Percentiles rank a stretch among this genome's conserved stretches.
phyloP scores from a whole-genome alignment of 768 basidiomycete genomes.

The Podaxis pistillaris region DNA sequence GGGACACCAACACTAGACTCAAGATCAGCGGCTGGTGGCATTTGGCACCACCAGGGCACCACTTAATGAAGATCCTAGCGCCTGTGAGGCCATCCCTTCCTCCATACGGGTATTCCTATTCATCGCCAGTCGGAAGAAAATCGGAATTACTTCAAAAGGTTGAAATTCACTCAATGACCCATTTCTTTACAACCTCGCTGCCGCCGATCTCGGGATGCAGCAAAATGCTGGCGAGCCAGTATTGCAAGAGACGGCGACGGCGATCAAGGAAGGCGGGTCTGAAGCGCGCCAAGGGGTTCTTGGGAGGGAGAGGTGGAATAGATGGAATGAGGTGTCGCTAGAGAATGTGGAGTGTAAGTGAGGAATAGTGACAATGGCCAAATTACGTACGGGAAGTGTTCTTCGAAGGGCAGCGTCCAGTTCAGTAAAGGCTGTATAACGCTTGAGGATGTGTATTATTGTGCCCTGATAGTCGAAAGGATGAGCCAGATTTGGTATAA shows the following conservation, averaged over 20 bases:
- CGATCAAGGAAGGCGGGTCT: slow-evolving; percentile 66
- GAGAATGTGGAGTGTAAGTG: slow-evolving; percentile 6
- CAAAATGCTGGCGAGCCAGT: slow-evolving; percentile 63
- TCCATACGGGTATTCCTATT: background rate
- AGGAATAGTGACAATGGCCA: background rate
- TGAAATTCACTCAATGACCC: slow-evolving; percentile 43
- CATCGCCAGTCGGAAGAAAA: background rate
- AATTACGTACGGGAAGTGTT: slow-evolving; percentile 50
- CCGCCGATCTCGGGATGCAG: slow-evolving; percentile 73
- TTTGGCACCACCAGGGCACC: background rate
- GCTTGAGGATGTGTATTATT: slow-evolving; percentile 61
- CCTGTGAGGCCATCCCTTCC: background rate
- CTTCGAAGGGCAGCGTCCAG: slow-evolving; percentile 46
- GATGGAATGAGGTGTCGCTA: slow-evolving; percentile 45
- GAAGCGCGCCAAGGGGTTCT: slow-evolving; percentile 65
- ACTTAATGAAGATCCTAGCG: background rate
- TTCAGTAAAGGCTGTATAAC: slow-evolving; percentile 64
- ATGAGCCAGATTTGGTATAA: slow-evolving; percentile 9
- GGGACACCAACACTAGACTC: background rate
- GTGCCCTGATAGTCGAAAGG: slow-evolving; percentile 42
- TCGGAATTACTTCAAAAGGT: too few relatives aligned
- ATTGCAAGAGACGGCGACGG: slow-evolving; percentile 56
- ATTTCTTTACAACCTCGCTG: slow-evolving; percentile 53
- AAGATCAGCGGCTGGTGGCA: background rate
- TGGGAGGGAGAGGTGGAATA: slow-evolving; percentile 65